Evolutionary conservation across 371 early-diverging fungal species (phyloP).

Genomic region (Apophysomyces elegans): DNA sequence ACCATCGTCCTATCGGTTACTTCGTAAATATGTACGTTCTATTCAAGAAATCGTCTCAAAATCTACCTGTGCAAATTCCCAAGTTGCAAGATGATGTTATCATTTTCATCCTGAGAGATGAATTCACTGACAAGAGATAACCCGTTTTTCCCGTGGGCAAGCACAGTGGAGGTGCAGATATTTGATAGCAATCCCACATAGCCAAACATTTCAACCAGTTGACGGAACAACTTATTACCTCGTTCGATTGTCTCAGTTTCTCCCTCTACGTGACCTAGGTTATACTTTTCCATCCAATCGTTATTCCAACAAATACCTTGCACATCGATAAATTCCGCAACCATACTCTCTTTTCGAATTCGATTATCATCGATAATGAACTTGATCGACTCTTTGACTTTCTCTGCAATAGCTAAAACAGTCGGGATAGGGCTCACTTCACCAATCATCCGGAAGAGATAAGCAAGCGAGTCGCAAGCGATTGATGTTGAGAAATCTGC

Average conservation of each 20-base stretch:
- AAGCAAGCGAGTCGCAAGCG: constrained; percentile 73
- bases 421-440: constrained; percentile 67
- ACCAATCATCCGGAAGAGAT: constrained; percentile 72
- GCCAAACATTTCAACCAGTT: constrained; percentile 66
- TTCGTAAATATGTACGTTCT: not conserved
- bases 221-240: constrained; percentile 60
- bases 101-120: constrained; percentile 50
- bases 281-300: too few relatives aligned
- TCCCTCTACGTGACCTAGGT: constrained; percentile 26
- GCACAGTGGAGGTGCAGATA: constrained; percentile 67
- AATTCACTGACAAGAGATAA: constrained; percentile 67
- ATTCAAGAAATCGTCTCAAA: not conserved
- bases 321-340: constrained; percentile 57
- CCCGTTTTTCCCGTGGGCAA: constrained; percentile 71
- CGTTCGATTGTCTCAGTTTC: constrained; percentile 49
- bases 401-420: constrained; percentile 53
- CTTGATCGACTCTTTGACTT: constrained; percentile 52
- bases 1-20: constrained; percentile 53
- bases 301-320: constrained; percentile 27
- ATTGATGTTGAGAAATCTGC: constrained; percentile 75
- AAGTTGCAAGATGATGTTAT: constrained; percentile 57
- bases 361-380: constrained; percentile 40
- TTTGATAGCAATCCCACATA: constrained; percentile 75
- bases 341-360: constrained; percentile 31
- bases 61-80: constrained; percentile 69